Conservation (phyloP, 805 yeast genomes). For the Debaryomyces maramus region DNA sequence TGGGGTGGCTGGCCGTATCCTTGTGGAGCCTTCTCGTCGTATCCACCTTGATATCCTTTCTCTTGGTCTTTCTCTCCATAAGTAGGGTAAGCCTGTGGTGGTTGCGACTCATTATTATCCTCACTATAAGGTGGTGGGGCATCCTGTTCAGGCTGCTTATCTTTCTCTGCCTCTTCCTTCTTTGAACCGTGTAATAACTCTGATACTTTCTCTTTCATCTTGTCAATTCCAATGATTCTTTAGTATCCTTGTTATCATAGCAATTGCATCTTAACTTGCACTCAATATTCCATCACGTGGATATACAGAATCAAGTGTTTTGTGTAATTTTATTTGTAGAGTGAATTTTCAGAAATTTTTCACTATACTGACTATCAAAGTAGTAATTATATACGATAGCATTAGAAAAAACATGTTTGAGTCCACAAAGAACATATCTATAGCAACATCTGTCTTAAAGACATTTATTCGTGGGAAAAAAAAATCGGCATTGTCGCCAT, state of each 20-base stretch:
- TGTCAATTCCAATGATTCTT: neutral
- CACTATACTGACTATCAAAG: neutral
- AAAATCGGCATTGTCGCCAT: slow-evolving; percentile 29
- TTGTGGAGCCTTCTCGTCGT: neutral
- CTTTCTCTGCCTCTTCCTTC: slow-evolving; percentile 5
- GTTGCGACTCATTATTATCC: slow-evolving; percentile 1
- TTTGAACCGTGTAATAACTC: slow-evolving; percentile 1
- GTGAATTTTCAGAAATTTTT: slow-evolving; percentile 1
- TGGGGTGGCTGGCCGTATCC: slow-evolving; percentile 5
- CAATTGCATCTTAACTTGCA: too few relatives aligned
- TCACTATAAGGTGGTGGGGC: slow-evolving; percentile 15
- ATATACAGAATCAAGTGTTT: too few relatives aligned
- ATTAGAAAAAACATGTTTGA: slow-evolving; percentile 1
- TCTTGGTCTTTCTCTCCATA: slow-evolving; percentile 3
- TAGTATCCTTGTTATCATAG: neutral
- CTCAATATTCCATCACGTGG: too few relatives aligned
- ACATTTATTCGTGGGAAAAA: slow-evolving; percentile 33
- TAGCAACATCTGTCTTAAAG: slow-evolving; percentile 5
- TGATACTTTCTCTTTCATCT: neutral
- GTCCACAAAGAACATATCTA: neutral
- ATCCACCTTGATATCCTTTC: slow-evolving; percentile 6
- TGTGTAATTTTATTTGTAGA: slow-evolving; percentile 1
- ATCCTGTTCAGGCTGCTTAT: slow-evolving; percentile 4
- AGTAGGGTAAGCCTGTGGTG: slow-evolving; percentile 1
- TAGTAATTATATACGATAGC: neutral